Conservation (phyloP, 140 eudicot species). For the Senecio squalidus region DNA sequence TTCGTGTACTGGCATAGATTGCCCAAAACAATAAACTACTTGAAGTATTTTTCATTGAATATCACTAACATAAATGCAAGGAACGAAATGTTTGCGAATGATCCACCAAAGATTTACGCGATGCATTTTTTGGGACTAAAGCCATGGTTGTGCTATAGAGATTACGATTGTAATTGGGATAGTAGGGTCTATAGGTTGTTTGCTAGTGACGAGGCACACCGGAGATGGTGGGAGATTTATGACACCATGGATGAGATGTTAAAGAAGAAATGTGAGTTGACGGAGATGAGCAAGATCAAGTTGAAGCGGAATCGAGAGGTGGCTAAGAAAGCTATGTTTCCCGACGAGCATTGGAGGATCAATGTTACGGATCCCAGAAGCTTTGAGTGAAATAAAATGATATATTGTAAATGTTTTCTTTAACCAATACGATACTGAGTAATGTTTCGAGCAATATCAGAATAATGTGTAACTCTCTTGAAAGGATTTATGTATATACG, state of each 20-base stretch:
- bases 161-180: constrained; percentile 90
- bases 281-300: constrained; percentile 53
- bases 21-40: constrained; percentile 7
- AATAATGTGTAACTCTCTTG: no score
- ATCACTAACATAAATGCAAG: constrained; percentile 2
- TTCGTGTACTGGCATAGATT: background rate
- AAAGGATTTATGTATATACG: no score
- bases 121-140: constrained; percentile 84
- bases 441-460: no score
- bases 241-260: constrained; percentile 57
- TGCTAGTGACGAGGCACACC: constrained; percentile 80
- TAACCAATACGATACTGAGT: no score
- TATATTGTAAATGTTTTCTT: no score
- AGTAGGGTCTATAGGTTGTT: constrained; percentile 38
- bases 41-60: background rate
- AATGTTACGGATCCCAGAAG: constrained; percentile 81
- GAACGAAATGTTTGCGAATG: background rate
- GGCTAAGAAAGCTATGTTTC: constrained; percentile 43
- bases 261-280: constrained; percentile 46
- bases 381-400: constrained; percentile 27
- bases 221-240: constrained; percentile 78
- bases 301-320: constrained; percentile 56
- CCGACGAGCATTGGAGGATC: constrained; percentile 63
- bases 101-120: constrained; percentile 73
- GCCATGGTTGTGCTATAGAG: constrained; percentile 91